Evolutionary conservation across 2,329 filamentous ascomycete genomes (phyloP), one percentile per base, ranked within the genome.

Genomic region (Bipolaris gigantea): DNA sequence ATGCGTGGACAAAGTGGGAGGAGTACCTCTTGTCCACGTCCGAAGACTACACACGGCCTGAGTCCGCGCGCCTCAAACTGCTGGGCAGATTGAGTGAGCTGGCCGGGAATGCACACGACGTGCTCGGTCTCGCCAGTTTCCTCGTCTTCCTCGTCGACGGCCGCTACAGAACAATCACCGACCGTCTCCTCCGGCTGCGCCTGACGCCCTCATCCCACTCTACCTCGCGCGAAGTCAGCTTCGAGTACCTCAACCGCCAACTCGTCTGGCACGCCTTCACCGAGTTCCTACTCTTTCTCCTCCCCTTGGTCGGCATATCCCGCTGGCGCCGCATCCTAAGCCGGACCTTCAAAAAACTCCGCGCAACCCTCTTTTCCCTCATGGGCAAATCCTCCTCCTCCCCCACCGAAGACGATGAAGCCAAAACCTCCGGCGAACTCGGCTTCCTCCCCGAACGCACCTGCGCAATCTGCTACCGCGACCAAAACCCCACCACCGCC

Each of bases 201-300:
- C 84, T 99, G 40, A 89, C 91, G 3, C 89, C 94, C 7, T 89
- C 89, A 5, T 92, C 89, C 3, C 91, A 73, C 55, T 90, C 96
- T 71, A 89, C 95, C 60, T 90, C 86, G 71, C 84, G 93, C 30
- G 92, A 97, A 75, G 92, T 99, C 23, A 96, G 90, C 1, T 97
- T 99, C 71, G 94, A 99, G 76, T 97, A 97, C 69, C 84, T 97
- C 45, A 99, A 99, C 73, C 87, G 94, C 43, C 94, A 99, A 76
- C 85, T 99, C 10, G 94, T 99, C 34, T 99, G 94, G 94, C 94
- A 99, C 76, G 94, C 94, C n/a, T 96, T 99, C 68, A 99, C 94
- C 23, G 94, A 99, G 73, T 99, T 99, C 66, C 80, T 99, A n/a
- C 83, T 99, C 30, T 99, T 97, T 73, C 84, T 97, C 16, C 81